Evolutionary conservation across 169 alveolate species (phyloP).

Genomic region (Plasmodium ovale): DNA sequence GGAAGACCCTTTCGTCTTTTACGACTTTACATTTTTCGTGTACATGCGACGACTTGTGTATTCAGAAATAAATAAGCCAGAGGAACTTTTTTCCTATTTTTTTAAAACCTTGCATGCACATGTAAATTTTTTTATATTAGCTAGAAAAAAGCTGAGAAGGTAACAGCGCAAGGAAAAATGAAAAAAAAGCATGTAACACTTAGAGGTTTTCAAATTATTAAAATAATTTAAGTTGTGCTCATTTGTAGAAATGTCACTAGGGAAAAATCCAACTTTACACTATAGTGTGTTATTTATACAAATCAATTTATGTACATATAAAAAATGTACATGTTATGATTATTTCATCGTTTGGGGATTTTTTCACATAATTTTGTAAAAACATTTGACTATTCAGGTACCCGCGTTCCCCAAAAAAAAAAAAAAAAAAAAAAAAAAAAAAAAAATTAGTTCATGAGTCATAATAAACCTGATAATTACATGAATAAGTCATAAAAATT

Average conservation of each 20-base stretch:
- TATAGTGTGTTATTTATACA: not conserved
- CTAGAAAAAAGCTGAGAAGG: constrained; percentile 1
- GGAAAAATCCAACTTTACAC: not conserved
- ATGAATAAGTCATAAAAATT: too few species aligned
- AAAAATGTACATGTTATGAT: not conserved
- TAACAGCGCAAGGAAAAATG: not conserved
- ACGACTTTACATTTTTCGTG: not conserved
- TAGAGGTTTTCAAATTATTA: not conserved
- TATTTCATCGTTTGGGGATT: not conserved
- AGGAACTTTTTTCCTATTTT: not conserved
- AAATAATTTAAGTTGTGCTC: not conserved
- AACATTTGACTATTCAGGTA: not conserved
- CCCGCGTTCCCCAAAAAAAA: not conserved
- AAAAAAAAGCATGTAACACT: not conserved
- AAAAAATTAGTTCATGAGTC: too few species aligned
- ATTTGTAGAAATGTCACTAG: not conserved
- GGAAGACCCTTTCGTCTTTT: not conserved
- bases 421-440: too few species aligned
- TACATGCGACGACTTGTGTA: not conserved
- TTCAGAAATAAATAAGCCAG: constrained; percentile 18
- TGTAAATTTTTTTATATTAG: constrained; percentile 20
- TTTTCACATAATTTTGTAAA: too few species aligned
- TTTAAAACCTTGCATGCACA: constrained; percentile 28
- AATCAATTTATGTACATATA: not conserved
- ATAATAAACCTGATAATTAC: too few species aligned